phyloP scores from a whole-genome alignment of 177 flowering plant species.

The Vitis hybrid region DNA sequence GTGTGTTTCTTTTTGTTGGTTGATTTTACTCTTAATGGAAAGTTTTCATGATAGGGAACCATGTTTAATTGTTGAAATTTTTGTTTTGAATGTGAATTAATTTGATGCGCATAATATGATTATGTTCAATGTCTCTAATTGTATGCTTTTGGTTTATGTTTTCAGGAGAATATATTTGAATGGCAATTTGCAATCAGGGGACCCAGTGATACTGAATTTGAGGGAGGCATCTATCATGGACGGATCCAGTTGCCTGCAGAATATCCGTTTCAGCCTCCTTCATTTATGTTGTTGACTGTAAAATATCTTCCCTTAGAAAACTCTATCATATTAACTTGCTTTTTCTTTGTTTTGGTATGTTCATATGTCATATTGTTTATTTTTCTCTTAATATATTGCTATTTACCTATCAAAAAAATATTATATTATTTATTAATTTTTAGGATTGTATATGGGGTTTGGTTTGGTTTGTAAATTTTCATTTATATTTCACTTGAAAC shows the following conservation, averaged over 20 bases:
- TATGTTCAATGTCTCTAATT: not conserved
- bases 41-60: too few relatives aligned
- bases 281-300: slow-evolving; percentile 49
- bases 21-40: not conserved
- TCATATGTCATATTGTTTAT: not conserved
- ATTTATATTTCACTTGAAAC: not conserved
- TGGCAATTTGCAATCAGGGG: slow-evolving; percentile 99
- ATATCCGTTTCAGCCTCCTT: slow-evolving; percentile 53
- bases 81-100: not conserved
- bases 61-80: too few relatives aligned
- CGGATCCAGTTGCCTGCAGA: slow-evolving; percentile 72
- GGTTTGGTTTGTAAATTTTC: not conserved
- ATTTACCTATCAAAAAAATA: not conserved
- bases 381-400: too few relatives aligned
- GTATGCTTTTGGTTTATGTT: slow-evolving; percentile 7
- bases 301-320: slow-evolving; percentile 1
- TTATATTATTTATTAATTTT: not conserved
- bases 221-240: slow-evolving; percentile 97
- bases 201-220: slow-evolving; percentile 85
- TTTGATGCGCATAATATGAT: not conserved
- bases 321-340: not conserved
- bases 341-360: not conserved
- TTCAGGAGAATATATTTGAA: slow-evolving; percentile 95
- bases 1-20: not conserved
- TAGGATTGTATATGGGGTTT: too few relatives aligned